Percentiles rank a stretch among this genome's conserved stretches.
These are phyloP conservation scores for Vachellia collinsii DNA, from an alignment of 306 rosid species.

Conservation along the genomic window DNA sequence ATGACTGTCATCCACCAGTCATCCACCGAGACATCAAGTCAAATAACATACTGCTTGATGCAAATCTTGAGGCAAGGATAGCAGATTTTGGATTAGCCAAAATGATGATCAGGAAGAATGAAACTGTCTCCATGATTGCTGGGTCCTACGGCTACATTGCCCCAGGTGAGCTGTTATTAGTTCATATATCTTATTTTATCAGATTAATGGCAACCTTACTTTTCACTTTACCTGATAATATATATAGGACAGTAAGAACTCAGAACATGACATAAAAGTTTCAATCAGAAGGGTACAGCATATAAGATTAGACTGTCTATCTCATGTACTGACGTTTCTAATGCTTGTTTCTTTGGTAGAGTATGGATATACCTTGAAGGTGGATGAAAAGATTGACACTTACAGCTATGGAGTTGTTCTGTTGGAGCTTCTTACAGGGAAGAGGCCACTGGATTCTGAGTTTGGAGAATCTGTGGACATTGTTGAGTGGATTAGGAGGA, in stretches of 20 bases:
- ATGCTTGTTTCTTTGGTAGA: conserved; percentile 53
- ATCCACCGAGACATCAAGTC: conserved; percentile 92
- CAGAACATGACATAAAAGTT: conserved; percentile 11
- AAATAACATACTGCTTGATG: conserved; percentile 84
- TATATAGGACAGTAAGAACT: not conserved
- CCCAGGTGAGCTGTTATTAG: conserved; percentile 66
- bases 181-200: conserved; percentile 26
- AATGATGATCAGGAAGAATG: conserved; percentile 85
- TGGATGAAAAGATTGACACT: conserved; percentile 89
- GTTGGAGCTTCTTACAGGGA: conserved; percentile 87
- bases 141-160: conserved; percentile 99
- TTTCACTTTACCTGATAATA: conserved; percentile 8
- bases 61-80: conserved; percentile 86
- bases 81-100: conserved; percentile 96
- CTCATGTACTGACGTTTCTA: conserved; percentile 21
- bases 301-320: not conserved
- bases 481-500: conserved; percentile 83
- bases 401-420: conserved; percentile 95
- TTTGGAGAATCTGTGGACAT: conserved; percentile 85
- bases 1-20: conserved; percentile 88
- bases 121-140: conserved; percentile 92
- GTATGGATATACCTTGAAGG: conserved; percentile 91
- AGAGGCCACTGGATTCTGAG: conserved; percentile 67
- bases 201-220: not conserved
- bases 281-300: not conserved